Base-by-base conservation (phyloP, 768 basidiomycete genomes). In the Phlebiopsis flavidoalba region DNA sequence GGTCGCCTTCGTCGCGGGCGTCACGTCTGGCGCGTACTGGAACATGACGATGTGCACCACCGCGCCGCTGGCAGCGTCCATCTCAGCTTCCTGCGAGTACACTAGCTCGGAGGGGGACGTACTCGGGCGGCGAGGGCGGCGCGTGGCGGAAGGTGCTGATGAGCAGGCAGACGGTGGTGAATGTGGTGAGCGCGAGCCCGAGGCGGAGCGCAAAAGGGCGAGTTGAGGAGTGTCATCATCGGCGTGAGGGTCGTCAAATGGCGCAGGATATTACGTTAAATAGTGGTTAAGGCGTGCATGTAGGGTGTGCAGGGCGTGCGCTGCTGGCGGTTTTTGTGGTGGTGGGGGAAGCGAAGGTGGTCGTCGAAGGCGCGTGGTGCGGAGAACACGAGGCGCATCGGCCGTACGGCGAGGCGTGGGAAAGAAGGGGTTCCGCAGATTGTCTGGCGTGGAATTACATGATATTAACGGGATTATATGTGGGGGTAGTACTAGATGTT, bases 11-110 rank as follows among this genome's bases (percentile, higher is more conserved):
- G 43, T 51, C 45, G 24, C 8, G 6, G 46, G 47, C 21, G 55
- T 17, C 15, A 61, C 48, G 21, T 33, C 6, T n/a, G 54, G 48
- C 8, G 11, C 33, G 50, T 61, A 61, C 50, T 57, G 31, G 50
- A 61, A 57, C 56, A 61, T 12, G n/a, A 61, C 60, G 36, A 61
- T 58, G 24, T 61, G 60, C 11, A 58, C 36, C 48, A 53, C 49
- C 26, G 55, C 15, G 33, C 49, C 50, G 35, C 56, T 57, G 56
- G 37, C 8, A 7, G 37, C 40, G 8, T 3, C 40, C 6, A 6
- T 50, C 12, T 59, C 58, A 21, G 53, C 21, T 14, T 24, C 14
- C 35, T 53, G 5, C n/a, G 53, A 52, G 26, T 59, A 59, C 11
- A 8, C 6, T 2, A 8, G 8, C 4, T 50, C 49, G n/a, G 14